phyloP scores from a whole-genome alignment of 345 rosid genomes.

The Lagerstroemia speciosa region DNA sequence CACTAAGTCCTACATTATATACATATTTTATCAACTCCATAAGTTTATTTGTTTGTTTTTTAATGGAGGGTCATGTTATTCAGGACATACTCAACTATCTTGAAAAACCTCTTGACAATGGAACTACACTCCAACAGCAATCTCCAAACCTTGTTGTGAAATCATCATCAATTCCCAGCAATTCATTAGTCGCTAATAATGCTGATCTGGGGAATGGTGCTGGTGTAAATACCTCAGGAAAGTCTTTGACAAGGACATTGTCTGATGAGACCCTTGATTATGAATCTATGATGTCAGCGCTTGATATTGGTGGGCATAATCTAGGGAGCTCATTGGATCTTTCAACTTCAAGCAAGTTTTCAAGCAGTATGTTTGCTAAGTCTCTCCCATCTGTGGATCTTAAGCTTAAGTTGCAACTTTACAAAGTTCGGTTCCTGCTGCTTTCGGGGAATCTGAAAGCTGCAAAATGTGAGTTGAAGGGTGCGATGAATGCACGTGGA shows the following conservation, averaged over 20 bases:
- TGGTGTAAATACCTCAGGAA: slow-evolving; percentile 49
- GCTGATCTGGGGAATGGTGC: slow-evolving; percentile 50
- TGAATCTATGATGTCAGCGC: slow-evolving; percentile 38
- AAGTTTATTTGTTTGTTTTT: not conserved
- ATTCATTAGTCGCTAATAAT: slow-evolving; percentile 47
- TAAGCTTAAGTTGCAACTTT: slow-evolving; percentile 90
- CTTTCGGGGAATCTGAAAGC: slow-evolving; percentile 82
- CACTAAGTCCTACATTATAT: not conserved
- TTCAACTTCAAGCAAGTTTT: slow-evolving; percentile 47
- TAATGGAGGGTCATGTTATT: slow-evolving; percentile 9
- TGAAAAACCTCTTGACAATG: slow-evolving; percentile 66
- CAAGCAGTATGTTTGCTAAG: slow-evolving; percentile 47
- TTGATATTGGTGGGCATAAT: slow-evolving; percentile 67
- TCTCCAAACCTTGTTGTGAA: slow-evolving; percentile 51
- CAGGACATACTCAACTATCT: slow-evolving; percentile 79
- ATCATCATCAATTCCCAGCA: slow-evolving; percentile 52
- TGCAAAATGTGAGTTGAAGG: slow-evolving; percentile 96
- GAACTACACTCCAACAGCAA: slow-evolving; percentile 44
- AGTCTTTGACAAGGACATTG: slow-evolving; percentile 54
- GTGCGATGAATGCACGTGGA: slow-evolving; percentile 77
- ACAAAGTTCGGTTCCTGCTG: slow-evolving; percentile 82
- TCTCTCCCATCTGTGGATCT: slow-evolving; percentile 53
- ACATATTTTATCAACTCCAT: not conserved
- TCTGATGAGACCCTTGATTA: slow-evolving; percentile 81
- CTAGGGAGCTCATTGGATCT: slow-evolving; percentile 40